Percentiles rank a stretch among this genome's conserved stretches.
Conservation (phyloP, 306 rosid species). For the Geum urbanum region DNA sequence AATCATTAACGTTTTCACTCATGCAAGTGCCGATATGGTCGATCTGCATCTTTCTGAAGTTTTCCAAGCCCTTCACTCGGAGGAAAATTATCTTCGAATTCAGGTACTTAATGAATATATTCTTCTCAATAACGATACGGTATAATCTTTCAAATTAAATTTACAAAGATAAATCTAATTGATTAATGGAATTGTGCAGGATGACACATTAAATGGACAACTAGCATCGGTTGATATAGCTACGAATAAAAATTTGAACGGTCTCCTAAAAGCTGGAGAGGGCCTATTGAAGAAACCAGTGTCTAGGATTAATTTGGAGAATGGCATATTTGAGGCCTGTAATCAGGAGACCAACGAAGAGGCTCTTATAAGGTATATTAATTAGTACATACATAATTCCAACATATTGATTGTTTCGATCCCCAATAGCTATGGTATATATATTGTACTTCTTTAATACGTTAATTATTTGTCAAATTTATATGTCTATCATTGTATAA, state of each 20-base stretch:
- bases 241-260: constrained; percentile 43
- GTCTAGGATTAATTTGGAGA: constrained; percentile 48
- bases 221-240: constrained; percentile 50
- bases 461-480: too few species aligned
- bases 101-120: not conserved
- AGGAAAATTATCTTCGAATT: constrained; percentile 41
- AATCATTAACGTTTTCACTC: constrained; percentile 35
- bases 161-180: not conserved
- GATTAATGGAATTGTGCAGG: constrained; percentile 29
- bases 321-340: constrained; percentile 29
- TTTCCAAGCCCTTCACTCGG: constrained; percentile 40
- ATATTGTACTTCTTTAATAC: too few species aligned
- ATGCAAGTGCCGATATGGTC: constrained; percentile 51
- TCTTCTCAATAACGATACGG: not conserved
- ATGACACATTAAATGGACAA: constrained; percentile 41
- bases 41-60: constrained; percentile 44
- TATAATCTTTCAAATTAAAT: not conserved
- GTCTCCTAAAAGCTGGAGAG: constrained; percentile 48
- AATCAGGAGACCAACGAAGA: constrained; percentile 39
- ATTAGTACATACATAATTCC: not conserved
- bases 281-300: constrained; percentile 45
- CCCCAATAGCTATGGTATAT: not conserved
- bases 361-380: constrained; percentile 46
- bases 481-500: not conserved
- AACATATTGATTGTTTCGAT: not conserved